A percentile compares a stretch with the other conserved stretches of the same genome.
phyloP scores from a whole-genome alignment of 2,329 filamentous ascomycete species.

The Aspergillus oerlinghausenensis region DNA sequence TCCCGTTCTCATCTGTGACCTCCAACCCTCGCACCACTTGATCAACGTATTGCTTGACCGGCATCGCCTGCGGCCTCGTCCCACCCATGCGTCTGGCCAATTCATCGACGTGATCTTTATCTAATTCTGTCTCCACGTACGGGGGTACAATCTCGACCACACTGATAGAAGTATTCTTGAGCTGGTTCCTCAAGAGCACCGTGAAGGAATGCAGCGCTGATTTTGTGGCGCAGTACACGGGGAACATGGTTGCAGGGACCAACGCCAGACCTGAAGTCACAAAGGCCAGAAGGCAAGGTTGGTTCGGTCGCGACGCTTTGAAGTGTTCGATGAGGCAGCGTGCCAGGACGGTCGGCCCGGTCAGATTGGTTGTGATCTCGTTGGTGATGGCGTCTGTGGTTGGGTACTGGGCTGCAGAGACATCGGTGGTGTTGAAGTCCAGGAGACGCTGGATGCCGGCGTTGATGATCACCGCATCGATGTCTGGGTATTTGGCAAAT shows the following conservation, averaged over 20 bases:
- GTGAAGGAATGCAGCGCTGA: constrained; percentile 27
- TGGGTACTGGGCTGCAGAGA: no score
- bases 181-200: constrained; percentile 23
- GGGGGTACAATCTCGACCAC: constrained; percentile 35
- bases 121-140: constrained; percentile 34
- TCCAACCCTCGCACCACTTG: no score
- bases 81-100: no score
- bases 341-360: constrained; percentile 23
- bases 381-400: constrained; percentile 15
- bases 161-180: constrained; percentile 21
- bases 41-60: no score
- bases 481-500: constrained; percentile 17
- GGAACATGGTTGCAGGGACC: constrained; percentile 18
- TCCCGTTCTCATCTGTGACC: no score
- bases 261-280: neutral
- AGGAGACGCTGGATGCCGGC: constrained; percentile 26
- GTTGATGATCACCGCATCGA: constrained; percentile 33
- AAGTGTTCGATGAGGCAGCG: neutral
- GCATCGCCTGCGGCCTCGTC: no score
- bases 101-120: constrained; percentile 6
- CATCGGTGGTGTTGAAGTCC: constrained; percentile 15
- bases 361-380: constrained; percentile 25
- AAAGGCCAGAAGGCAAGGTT: neutral
- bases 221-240: constrained; percentile 33
- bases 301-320: neutral